Conservation (phyloP, 2,329 filamentous ascomycete genomes). For the Fusarium camptoceras region DNA sequence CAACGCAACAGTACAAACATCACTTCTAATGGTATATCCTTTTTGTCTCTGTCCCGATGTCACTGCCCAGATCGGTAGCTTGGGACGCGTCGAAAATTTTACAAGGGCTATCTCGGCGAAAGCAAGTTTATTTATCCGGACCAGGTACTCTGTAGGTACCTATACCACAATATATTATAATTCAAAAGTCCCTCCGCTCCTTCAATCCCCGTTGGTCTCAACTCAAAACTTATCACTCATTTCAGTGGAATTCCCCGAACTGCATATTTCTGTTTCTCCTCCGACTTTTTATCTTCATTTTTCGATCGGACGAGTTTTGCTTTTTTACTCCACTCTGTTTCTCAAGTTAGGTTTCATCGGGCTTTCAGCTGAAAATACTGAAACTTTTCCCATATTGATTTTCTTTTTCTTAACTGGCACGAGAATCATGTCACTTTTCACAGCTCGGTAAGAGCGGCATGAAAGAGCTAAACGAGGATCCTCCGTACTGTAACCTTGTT, state of each 20-base stretch:
- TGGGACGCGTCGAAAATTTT: background rate
- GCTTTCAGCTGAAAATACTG: background rate
- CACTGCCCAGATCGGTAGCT: rapidly evolving
- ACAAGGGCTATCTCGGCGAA: background rate
- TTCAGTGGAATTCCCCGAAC: background rate
- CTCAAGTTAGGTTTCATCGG: background rate
- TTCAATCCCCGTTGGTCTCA: background rate
- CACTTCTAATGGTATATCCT: background rate
- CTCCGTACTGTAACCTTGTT: background rate
- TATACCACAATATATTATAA: background rate
- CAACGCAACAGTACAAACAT: too few species aligned
- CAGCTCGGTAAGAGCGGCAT: background rate
- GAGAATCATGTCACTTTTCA: background rate
- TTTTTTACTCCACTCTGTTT: background rate
- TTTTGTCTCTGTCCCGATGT: background rate
- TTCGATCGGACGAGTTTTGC: background rate
- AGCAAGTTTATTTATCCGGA: background rate
- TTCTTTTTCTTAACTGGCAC: background rate
- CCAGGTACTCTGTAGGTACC: too few species aligned
- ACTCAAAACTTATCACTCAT: background rate
- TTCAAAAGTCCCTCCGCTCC: background rate
- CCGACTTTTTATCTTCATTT: background rate
- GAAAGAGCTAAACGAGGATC: background rate
- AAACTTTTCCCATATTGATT: background rate
- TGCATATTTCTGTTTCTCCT: background rate